These are phyloP conservation scores for Naumovozyma dairenensis DNA, from an alignment of 805 yeast genomes.

Conservation along the genomic window DNA sequence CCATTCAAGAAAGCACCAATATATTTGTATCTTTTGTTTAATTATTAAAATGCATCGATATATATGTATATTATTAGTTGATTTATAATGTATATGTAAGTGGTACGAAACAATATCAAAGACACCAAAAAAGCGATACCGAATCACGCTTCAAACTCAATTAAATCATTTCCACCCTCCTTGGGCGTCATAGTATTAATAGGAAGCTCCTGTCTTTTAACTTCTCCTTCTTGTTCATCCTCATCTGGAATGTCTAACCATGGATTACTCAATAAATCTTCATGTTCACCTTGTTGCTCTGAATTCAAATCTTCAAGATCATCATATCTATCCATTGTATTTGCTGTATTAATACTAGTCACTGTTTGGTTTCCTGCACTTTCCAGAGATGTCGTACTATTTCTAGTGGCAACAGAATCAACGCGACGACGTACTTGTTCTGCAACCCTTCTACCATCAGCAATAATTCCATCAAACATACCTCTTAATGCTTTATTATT, in stretches of 20 bases:
- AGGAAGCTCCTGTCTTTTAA: constrained; percentile 13
- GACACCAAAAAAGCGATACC: too few species aligned
- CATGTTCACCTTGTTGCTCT: constrained; percentile 23
- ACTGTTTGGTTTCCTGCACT: constrained; percentile 2
- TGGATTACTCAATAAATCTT: constrained; percentile 20
- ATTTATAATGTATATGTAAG: too few species aligned
- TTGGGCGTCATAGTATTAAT: constrained; percentile 8
- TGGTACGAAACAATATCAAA: too few species aligned
- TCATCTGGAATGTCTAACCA: constrained; percentile 22
- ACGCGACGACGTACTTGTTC: constrained; percentile 79
- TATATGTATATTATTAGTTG: too few species aligned
- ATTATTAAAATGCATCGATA: too few species aligned
- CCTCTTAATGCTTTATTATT: constrained; percentile 58
- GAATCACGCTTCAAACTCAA: constrained; percentile 26
- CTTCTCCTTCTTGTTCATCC: constrained; percentile 7
- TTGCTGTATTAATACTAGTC: constrained; percentile 2
- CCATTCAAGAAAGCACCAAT: too few species aligned
- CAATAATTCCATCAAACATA: constrained; percentile 82
- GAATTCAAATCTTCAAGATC: constrained; percentile 26
- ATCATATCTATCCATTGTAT: constrained; percentile 14
- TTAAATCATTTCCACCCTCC: constrained; percentile 12
- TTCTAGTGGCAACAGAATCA: constrained; percentile 50
- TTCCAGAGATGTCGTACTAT: constrained; percentile 16
- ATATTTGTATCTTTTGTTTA: too few species aligned
- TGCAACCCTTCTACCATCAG: constrained; percentile 90